Base-by-base conservation (phyloP, 441 rosid species). In the Raphanus hybrid region DNA sequence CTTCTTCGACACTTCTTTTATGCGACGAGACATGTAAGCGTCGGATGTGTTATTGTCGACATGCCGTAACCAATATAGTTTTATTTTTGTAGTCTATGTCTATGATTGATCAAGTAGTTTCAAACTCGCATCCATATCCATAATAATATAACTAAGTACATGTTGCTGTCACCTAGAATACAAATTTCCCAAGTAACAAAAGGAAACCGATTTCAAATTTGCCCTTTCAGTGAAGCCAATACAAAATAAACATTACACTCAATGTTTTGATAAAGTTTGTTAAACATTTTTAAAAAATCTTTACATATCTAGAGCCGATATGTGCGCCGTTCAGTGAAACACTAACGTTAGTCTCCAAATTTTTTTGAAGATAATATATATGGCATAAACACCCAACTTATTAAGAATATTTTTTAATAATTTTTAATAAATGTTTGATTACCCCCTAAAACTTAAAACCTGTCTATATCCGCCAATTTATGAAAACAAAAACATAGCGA, bases 31-130 rank as follows among this genome's bases (percentile, higher is more conserved):
- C 61, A 80, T 75, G 70, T 61, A 57, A 74, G 74, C 66, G 20
- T 75, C 79, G 73, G 79, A 70, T 75, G 82, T 75, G 82, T 71
- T 75, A 54, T 69, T 69, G 73, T 69, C 73, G 73, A 69, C 62
- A 12, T 75, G 79, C 73, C 82, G 34, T 80, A 62, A 70, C 64
- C 61, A 79, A 4, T n/a, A 67, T 54, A 52, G 1, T 29, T 66
- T 60, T 11, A 0, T 37, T 26, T 34, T 29, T 50, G 20, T 57
- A 67, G 57, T 68, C 52, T 37, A 39, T 9, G 69, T 39, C 29
- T 57, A 69, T 73, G 67, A 62, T 55, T 78, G 66, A 74, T 69
- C 32, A 35, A 61, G 3, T 35, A 37, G 65, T 78, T 61, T 55
- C 10, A 6, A 41, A 74, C n/a, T 69, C 55, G 55, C 65, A 74